Conservation (phyloP, 345 rosid species). For the Hibiscus trionum region DNA sequence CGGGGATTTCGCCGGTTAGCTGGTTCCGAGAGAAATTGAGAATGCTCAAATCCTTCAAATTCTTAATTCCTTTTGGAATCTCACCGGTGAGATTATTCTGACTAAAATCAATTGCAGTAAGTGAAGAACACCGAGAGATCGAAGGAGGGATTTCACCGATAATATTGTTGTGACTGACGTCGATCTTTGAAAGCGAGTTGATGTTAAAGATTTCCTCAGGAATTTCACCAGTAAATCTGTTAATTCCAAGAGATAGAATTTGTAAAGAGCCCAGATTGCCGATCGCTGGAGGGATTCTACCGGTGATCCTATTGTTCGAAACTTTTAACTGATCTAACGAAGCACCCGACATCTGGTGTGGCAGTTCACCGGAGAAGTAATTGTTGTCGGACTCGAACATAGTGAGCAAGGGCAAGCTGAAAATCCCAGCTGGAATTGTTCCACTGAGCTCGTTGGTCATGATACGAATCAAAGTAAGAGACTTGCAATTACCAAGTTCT, state of each 20-base stretch:
- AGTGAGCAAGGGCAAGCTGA: constrained; percentile 37
- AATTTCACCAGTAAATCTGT: constrained; percentile 50
- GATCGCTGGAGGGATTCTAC: constrained; percentile 59
- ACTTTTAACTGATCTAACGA: constrained; percentile 31
- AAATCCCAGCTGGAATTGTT: constrained; percentile 61
- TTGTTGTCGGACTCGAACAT: constrained; percentile 56
- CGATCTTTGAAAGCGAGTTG: constrained; percentile 36
- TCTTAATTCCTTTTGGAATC: constrained; percentile 45
- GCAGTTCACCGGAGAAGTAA: constrained; percentile 66
- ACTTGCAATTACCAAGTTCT: constrained; percentile 59
- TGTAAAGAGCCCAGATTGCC: constrained; percentile 41
- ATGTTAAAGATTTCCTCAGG: constrained; percentile 46
- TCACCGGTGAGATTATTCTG: constrained; percentile 52
- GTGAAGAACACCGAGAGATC: constrained; percentile 32
- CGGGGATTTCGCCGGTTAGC: constrained; percentile 58
- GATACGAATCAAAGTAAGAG: constrained; percentile 46
- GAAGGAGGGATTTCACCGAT: constrained; percentile 57
- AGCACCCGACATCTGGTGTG: constrained; percentile 47
- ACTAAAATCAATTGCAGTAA: constrained; percentile 61
- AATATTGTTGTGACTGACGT: constrained; percentile 48
- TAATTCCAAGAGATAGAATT: constrained; percentile 38
- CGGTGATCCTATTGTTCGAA: constrained; percentile 54
- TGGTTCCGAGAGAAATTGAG: constrained; percentile 65
- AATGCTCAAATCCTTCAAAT: constrained; percentile 43
- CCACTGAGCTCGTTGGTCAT: constrained; percentile 50